Conservation (phyloP, 1,284 basidiomycete genomes). For the Apiotrichum montevideense region DNA sequence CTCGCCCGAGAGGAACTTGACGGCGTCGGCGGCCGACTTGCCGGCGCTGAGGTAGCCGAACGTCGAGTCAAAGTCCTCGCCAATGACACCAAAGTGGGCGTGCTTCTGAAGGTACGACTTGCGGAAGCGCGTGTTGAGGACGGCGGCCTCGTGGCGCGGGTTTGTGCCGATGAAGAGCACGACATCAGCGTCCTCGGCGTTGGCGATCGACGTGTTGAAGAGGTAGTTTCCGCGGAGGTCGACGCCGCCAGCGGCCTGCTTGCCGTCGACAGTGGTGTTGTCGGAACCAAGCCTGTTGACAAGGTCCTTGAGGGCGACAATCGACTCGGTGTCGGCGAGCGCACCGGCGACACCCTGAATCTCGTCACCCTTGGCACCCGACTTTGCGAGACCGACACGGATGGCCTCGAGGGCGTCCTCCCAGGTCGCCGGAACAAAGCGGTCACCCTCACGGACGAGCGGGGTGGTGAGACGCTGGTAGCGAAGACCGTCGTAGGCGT, state of each 20-base stretch:
- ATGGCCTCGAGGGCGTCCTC: slow-evolving; percentile 81
- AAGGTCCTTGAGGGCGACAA: slow-evolving; percentile 91
- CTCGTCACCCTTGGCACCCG: slow-evolving; percentile 87
- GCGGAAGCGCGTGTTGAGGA: slow-evolving; percentile 93
- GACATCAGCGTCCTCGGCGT: slow-evolving; percentile 84
- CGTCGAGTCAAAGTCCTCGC: slow-evolving; percentile 83
- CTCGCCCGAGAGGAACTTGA: slow-evolving; percentile 71
- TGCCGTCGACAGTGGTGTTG: slow-evolving; percentile 78
- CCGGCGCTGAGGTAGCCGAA: slow-evolving; percentile 94
- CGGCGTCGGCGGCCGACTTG: slow-evolving; percentile 67
- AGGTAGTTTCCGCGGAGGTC: slow-evolving; percentile 95
- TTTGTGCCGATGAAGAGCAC: slow-evolving; percentile 95
- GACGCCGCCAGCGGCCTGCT: slow-evolving; percentile 65
- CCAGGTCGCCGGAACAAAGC: slow-evolving; percentile 89
- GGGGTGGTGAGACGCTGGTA: slow-evolving; percentile 94
- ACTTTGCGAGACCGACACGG: slow-evolving; percentile 66
- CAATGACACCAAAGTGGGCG: slow-evolving; percentile 82
- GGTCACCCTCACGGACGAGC: slow-evolving; percentile 82
- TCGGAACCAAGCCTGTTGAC: slow-evolving; percentile 92
- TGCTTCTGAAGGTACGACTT: slow-evolving; percentile 85
- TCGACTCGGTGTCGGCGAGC: slow-evolving; percentile 87
- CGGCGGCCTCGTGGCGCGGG: slow-evolving; percentile 94
- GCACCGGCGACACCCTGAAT: slow-evolving; percentile 93
- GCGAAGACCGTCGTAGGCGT: slow-evolving; percentile 89
- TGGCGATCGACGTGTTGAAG: slow-evolving; percentile 91